Evolutionary conservation across 2,329 filamentous ascomycete genomes (phyloP).

Genomic region (Verticillium dahliae): DNA sequence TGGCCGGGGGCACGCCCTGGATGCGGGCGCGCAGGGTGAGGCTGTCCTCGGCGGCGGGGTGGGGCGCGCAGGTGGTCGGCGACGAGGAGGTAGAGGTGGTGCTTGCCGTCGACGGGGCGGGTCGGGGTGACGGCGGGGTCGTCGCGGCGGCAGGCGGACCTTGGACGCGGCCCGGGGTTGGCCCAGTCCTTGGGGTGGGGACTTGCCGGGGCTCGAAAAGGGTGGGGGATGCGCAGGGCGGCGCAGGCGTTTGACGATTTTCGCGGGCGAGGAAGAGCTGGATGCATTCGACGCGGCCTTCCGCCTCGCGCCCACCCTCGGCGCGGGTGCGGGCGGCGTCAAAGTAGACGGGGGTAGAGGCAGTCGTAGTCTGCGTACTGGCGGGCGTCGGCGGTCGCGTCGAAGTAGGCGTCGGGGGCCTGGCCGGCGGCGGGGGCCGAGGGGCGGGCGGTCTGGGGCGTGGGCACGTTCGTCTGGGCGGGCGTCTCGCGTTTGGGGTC

Average conservation of each 20-base stretch:
- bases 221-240: slow-evolving; percentile 60
- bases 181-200: slow-evolving; percentile 94
- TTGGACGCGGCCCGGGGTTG: slow-evolving; percentile 87
- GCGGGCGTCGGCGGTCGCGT: slow-evolving; percentile 38
- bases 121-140: slow-evolving; percentile 38
- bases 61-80: slow-evolving; percentile 64
- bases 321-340: slow-evolving; percentile 68
- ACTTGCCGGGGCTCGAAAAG: slow-evolving; percentile 84
- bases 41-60: slow-evolving; percentile 68
- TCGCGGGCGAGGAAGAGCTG: slow-evolving; percentile 85
- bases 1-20: slow-evolving; percentile 62
- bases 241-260: slow-evolving; percentile 81
- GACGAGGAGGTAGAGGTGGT: slow-evolving; percentile 80
- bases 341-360: slow-evolving; percentile 95
- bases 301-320: too few relatives aligned
- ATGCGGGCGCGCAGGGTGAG: slow-evolving; percentile 67
- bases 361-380: slow-evolving; percentile 75
- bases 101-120: slow-evolving; percentile 60
- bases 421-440: slow-evolving; percentile 24
- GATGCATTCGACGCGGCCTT: too few relatives aligned
- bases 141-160: slow-evolving; percentile 33
- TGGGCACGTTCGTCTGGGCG: slow-evolving; percentile 21
- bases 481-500: slow-evolving; percentile 23
- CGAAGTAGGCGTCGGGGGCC: slow-evolving; percentile 19
- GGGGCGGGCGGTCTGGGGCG: slow-evolving; percentile 25